Percentiles rank a stretch among this genome's conserved stretches.
Evolutionary conservation across 768 basidiomycete genomes (phyloP).

Genomic region (Tricholomella constricta): DNA sequence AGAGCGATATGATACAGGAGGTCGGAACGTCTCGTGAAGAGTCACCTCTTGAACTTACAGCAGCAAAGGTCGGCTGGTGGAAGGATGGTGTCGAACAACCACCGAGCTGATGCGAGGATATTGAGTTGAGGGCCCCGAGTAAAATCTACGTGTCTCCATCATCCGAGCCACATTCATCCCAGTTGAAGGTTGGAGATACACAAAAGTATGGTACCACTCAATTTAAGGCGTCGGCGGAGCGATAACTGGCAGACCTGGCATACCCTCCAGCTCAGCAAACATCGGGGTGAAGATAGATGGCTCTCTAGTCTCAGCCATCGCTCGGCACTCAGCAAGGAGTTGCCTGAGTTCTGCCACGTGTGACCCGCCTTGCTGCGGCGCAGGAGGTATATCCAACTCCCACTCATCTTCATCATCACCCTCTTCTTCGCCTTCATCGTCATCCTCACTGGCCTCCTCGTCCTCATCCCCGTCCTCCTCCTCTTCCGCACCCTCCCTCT

Average conservation of each 20-base stretch:
- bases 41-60: too few species aligned
- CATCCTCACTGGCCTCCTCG: conserved; percentile 33
- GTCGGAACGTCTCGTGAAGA: too few species aligned
- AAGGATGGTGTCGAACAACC: too few species aligned
- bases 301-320: conserved; percentile 47
- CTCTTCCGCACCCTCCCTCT: conserved; percentile 23
- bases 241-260: not conserved
- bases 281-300: conserved; percentile 36
- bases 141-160: too few species aligned
- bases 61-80: too few species aligned
- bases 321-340: conserved; percentile 57
- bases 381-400: conserved; percentile 28
- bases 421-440: conserved; percentile 29
- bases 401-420: conserved; percentile 25
- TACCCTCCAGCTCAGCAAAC: conserved; percentile 9
- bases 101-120: too few species aligned
- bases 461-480: conserved; percentile 29
- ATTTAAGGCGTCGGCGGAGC: not conserved
- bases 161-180: too few species aligned
- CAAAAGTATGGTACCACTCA: too few species aligned
- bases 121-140: too few species aligned
- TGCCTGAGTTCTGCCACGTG: conserved; percentile 50
- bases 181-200: too few species aligned
- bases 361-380: conserved; percentile 26
- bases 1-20: too few species aligned